Evolutionary conservation across 345 rosid species (phyloP), one percentile per base, ranked within the genome.

Genomic region (Eucalyptus sp.): DNA sequence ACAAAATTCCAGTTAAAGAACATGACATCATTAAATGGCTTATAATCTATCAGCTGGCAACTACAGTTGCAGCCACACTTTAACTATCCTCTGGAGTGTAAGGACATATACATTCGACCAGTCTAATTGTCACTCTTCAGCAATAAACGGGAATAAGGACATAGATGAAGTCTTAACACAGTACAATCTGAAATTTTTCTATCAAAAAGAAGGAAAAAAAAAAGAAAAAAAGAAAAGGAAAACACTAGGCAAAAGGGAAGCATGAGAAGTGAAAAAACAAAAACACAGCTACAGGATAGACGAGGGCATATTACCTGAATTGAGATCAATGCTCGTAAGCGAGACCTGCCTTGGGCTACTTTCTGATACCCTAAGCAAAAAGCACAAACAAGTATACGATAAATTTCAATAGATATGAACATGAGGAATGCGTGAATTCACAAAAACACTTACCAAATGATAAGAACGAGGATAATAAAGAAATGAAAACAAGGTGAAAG

Each of bases 271-370:
- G 85, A 44, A 27, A 3, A 51, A 41, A 33, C 44, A 71, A 22
- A 43, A 54, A n/a, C 41, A 84, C 33, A 86, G 20, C 87, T 44
- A 86, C 14, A 41, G 37, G 68, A 80, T 37, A 37, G 27, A 43
- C 3, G 29, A 50, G 51, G 86, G 66, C 48, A 79, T 18, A 13
- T 46, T 37, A 94, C 95, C 96, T 95, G 95, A 92, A 88, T 43
- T 22, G 89, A 22, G 60, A 94, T 86, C 90, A 94, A 87, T 13
- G 90, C 52, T 71, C 71, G 56, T 85, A 94, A 92, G 80, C 90
- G 87, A 87, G 93, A 89, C 90, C 92, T 95, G 87, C 94, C 92
- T 64, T 88, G 87, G 43, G 97, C 95, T n/a, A 95, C 97, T 91
- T 91, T 93, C 46, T 90, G 91, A 90, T 95, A 95, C 41, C 96